Evolutionary conservation across 164 flowering plant species (phyloP).

Genomic region (Tetracentron sinense): DNA sequence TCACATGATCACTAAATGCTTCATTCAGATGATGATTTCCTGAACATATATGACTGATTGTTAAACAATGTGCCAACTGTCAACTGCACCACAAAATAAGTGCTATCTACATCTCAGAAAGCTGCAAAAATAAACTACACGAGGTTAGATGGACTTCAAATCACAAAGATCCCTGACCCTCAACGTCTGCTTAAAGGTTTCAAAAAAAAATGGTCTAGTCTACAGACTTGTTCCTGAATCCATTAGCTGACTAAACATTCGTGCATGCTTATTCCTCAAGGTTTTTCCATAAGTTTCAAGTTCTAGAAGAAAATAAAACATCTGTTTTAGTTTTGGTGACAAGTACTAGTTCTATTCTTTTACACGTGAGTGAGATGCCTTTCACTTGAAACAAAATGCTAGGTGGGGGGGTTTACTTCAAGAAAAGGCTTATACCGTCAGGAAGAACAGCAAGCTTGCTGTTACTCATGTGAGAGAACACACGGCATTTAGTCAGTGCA

Average conservation of each 20-base stretch:
- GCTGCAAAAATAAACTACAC: background rate
- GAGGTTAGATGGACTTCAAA: background rate
- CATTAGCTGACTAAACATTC: background rate
- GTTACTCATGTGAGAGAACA: constrained; percentile 36
- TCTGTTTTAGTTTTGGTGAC: no score
- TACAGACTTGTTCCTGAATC: background rate
- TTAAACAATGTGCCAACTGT: background rate
- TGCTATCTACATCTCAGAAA: background rate
- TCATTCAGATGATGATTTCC: constrained; percentile 32
- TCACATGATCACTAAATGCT: constrained; percentile 22
- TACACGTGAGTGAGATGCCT: background rate
- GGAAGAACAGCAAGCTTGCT: constrained; percentile 38
- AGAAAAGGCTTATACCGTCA: constrained; percentile 22
- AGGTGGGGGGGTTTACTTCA: background rate
- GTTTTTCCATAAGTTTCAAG: no score
- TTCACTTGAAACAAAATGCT: background rate
- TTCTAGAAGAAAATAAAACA: background rate
- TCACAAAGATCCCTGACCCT: no score
- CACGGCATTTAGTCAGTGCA: constrained; percentile 34
- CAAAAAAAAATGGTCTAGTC: background rate
- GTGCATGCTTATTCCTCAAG: no score
- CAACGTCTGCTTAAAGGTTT: background rate
- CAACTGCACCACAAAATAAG: background rate
- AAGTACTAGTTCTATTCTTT: background rate
- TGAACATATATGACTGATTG: constrained; percentile 12